These are phyloP conservation scores for Quercus gilva DNA, from an alignment of 306 rosid genomes.

Conservation along the genomic window DNA sequence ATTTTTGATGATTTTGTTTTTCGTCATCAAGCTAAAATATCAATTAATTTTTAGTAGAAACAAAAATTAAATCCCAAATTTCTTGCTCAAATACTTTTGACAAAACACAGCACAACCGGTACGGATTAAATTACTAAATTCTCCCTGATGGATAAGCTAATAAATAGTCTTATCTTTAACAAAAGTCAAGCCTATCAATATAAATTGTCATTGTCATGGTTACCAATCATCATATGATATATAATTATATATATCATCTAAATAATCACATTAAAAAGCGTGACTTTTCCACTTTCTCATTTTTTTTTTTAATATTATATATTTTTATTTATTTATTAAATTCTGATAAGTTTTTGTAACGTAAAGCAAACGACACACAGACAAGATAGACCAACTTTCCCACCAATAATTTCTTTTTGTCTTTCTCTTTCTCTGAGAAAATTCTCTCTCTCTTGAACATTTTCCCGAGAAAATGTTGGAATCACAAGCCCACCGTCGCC, in stretches of 20 bases:
- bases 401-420: not conserved
- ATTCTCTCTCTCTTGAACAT: too few relatives aligned
- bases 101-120: too few relatives aligned
- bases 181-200: too few relatives aligned
- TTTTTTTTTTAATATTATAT: not conserved
- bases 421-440: not conserved
- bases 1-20: accelerated
- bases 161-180: too few relatives aligned
- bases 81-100: too few relatives aligned
- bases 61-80: accelerated
- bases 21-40: accelerated
- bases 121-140: too few relatives aligned
- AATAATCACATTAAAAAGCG: not conserved
- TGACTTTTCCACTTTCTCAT: not conserved
- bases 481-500: constrained; percentile 67
- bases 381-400: not conserved
- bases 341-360: not conserved
- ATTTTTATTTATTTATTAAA: too few relatives aligned
- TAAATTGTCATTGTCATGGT: not conserved
- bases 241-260: too few relatives aligned
- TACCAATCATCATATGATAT: not conserved
- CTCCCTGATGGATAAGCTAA: too few relatives aligned
- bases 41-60: accelerated
- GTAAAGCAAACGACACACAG: not conserved
- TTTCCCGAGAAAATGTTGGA: constrained; percentile 40